Evolutionary conservation across 495 filamentous ascomycete species (phyloP).

Genomic region (Penicillium ochrochloron): DNA sequence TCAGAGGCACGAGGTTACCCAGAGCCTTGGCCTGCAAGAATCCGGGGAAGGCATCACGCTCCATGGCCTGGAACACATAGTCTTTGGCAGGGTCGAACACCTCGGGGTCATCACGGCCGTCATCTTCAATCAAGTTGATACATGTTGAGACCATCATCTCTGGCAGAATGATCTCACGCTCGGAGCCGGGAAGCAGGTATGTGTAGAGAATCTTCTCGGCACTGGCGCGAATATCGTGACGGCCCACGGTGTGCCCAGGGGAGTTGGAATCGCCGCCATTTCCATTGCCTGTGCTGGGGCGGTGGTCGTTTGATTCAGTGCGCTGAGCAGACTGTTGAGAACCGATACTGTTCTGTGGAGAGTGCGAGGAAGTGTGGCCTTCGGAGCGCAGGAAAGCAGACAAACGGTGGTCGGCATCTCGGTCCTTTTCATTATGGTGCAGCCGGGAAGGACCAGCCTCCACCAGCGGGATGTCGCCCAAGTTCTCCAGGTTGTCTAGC

Average conservation of each 20-base stretch:
- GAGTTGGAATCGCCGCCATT: conserved; percentile 64
- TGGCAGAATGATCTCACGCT: conserved; percentile 92
- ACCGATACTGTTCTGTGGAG: conserved; percentile 69
- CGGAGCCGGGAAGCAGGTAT: conserved; percentile 86
- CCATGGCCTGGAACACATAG: conserved; percentile 99
- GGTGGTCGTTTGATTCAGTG: conserved; percentile 55
- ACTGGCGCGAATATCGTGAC: conserved; percentile 86
- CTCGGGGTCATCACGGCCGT: conserved; percentile 91
- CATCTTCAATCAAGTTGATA: conserved; percentile 81
- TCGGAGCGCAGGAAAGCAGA: conserved; percentile 90
- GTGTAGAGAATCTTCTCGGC: conserved; percentile 98
- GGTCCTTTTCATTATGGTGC: conserved; percentile 52
- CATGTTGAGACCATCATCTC: conserved; percentile 82
- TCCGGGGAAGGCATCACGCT: conserved; percentile 95
- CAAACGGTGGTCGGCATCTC: conserved; percentile 79
- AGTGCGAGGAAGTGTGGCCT: conserved; percentile 57
- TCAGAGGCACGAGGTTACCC: conserved; percentile 90
- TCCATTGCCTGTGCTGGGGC: conserved; percentile 65
- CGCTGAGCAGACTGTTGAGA: conserved; percentile 53
- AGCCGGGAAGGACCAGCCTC: conserved; percentile 51
- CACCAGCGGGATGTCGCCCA: conserved; percentile 58
- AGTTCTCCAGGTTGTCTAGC: conserved; percentile 71
- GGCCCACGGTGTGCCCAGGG: conserved; percentile 79
- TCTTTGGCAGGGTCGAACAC: conserved; percentile 97
- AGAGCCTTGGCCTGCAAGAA: conserved; percentile 94